phyloP scores from a whole-genome alignment of 1,139 yeast species.

The Debaryomyces psychrophilus region DNA sequence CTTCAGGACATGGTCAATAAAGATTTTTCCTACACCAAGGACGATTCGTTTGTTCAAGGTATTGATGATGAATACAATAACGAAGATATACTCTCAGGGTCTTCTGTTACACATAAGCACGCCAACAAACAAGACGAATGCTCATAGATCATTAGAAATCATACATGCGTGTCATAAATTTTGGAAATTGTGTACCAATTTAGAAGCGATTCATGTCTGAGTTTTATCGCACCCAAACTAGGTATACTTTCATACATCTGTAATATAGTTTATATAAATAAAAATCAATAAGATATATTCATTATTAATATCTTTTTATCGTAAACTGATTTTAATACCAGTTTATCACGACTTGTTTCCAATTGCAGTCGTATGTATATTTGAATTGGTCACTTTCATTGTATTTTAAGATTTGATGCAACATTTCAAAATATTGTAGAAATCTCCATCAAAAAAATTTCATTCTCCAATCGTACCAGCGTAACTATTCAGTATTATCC shows the following conservation, averaged over 20 bases:
- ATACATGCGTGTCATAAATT: background rate
- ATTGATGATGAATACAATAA: slow-evolving; percentile 20
- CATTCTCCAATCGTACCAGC: no score
- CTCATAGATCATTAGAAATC: background rate
- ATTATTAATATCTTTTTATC: no score
- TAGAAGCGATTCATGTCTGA: background rate
- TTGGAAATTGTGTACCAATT: background rate
- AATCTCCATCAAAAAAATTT: background rate
- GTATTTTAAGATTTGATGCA: background rate
- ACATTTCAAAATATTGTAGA: background rate
- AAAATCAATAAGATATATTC: background rate
- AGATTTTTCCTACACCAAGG: slow-evolving; percentile 11
- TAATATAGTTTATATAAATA: background rate
- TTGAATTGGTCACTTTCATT: background rate
- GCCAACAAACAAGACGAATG: background rate
- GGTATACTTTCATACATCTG: background rate
- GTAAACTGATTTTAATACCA: no score
- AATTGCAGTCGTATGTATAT: background rate
- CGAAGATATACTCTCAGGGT: slow-evolving; percentile 10
- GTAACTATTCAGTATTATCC: no score
- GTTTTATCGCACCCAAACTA: background rate
- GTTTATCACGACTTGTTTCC: background rate
- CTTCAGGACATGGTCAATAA: slow-evolving; percentile 28
- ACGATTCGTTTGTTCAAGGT: slow-evolving; percentile 18
- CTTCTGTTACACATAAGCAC: background rate